A percentile compares a stretch with the other conserved stretches of the same genome.
Conservation (phyloP, 108 stramenopile species). For the Nitzschia palea region DNA sequence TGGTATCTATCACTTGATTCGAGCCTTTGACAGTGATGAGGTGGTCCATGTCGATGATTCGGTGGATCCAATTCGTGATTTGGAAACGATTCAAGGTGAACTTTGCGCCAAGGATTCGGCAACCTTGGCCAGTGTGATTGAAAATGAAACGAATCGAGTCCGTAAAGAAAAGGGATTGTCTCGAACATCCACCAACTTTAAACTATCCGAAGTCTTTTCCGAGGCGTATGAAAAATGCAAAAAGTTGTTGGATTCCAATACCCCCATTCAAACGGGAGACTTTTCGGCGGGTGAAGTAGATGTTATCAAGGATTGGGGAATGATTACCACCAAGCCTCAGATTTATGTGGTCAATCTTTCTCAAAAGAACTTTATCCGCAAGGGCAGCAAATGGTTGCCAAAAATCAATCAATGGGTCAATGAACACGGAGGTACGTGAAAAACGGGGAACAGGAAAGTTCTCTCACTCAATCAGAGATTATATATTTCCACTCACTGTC, state of each 20-base stretch:
- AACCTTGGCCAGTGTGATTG: slow-evolving; percentile 59
- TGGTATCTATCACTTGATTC: slow-evolving; percentile 96
- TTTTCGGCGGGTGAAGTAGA: slow-evolving; percentile 88
- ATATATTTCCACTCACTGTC: no score
- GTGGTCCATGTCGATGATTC: slow-evolving; percentile 99
- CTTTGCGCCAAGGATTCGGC: slow-evolving; percentile 93
- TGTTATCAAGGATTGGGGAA: slow-evolving; percentile 79
- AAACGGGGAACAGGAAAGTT: no score
- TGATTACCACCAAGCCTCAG: slow-evolving; percentile 98
- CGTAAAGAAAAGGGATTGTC: slow-evolving; percentile 88
- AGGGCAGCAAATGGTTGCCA: slow-evolving; percentile 94
- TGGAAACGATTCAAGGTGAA: slow-evolving; percentile 98
- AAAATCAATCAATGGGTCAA: slow-evolving; percentile 96
- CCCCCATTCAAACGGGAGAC: slow-evolving; percentile 84
- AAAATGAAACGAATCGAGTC: slow-evolving; percentile 72
- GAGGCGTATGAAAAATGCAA: slow-evolving; percentile 78
- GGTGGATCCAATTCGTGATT: slow-evolving; percentile 98
- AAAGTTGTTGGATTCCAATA: slow-evolving; percentile 77
- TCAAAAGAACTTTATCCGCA: slow-evolving; percentile 94
- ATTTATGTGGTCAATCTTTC: slow-evolving; percentile 97
- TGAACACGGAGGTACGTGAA: slow-evolving; percentile 81
- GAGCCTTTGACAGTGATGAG: slow-evolving; percentile 97
- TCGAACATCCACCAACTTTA: slow-evolving; percentile 53
- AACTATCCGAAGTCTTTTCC: slow-evolving; percentile 68
- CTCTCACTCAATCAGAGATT: background rate